Percentiles rank a stretch among this genome's conserved stretches.
phyloP scores from a whole-genome alignment of 352 stramenopile genomes.

The Phytophthora pseudosyringae region DNA sequence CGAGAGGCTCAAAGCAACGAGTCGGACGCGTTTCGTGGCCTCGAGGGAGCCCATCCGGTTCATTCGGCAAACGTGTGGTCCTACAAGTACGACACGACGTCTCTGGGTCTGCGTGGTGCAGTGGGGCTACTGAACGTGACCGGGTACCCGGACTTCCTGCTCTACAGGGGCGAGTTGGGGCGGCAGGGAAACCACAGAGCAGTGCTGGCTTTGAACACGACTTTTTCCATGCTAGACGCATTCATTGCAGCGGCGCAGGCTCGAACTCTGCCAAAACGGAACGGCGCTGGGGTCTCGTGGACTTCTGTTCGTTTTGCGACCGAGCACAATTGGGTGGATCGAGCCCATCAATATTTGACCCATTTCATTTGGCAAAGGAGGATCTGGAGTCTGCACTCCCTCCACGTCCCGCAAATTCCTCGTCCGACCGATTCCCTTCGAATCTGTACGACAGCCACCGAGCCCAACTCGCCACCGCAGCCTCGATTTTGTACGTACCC shows the following conservation, averaged over 20 bases:
- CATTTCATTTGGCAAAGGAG: conserved; percentile 6
- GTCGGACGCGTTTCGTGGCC: conserved; percentile 14
- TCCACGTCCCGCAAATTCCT: conserved; percentile 19
- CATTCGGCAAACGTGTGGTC: conserved; percentile 29
- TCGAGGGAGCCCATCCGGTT: conserved; percentile 20
- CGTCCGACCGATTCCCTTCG: background rate
- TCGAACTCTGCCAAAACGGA: background rate
- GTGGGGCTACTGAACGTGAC: conserved; percentile 33
- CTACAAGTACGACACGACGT: conserved; percentile 50
- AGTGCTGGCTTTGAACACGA: conserved; percentile 23
- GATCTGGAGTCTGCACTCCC: conserved; percentile 26
- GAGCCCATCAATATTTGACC: conserved; percentile 37
- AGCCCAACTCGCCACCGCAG: background rate
- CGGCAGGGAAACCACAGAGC: conserved; percentile 4
- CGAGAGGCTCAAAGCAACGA: background rate
- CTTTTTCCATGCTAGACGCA: conserved; percentile 47
- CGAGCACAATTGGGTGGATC: conserved; percentile 46
- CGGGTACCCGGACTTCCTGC: conserved; percentile 31
- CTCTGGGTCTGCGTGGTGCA: conserved; percentile 39
- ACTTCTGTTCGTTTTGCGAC: conserved; percentile 31
- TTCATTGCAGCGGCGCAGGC: conserved; percentile 20
- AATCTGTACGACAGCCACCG: conserved; percentile 1
- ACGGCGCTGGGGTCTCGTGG: conserved; percentile 4
- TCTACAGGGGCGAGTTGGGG: conserved; percentile 19
- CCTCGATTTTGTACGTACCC: conserved; percentile 35